Evolutionary conservation across 192 early-diverging fungal species (phyloP).

Genomic region (Coemansia sp.): DNA sequence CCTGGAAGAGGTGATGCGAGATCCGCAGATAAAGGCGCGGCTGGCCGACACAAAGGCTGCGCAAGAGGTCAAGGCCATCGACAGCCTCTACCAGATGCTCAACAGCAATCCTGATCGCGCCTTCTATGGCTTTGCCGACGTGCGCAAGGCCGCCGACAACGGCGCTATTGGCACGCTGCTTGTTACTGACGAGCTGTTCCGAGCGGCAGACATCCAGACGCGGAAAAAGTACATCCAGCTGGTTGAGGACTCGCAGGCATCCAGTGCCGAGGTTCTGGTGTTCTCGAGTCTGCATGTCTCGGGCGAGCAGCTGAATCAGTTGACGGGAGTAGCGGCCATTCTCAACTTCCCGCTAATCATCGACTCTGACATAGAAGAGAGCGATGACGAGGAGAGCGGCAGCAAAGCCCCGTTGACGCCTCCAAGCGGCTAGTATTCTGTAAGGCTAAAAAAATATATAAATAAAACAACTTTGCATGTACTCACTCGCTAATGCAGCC

Average conservation of each 20-base stretch:
- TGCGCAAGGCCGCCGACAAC: conserved; percentile 76
- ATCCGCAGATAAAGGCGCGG: conserved; percentile 71
- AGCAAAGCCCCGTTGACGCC: not conserved
- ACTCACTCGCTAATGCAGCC: conserved; percentile 7
- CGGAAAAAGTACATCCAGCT: conserved; percentile 83
- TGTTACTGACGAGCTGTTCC: conserved; percentile 91
- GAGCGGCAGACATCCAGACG: conserved; percentile 81
- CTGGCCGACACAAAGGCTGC: conserved; percentile 92
- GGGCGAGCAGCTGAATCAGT: conserved; percentile 92
- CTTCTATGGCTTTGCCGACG: conserved; percentile 90
- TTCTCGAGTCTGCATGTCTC: conserved; percentile 93
- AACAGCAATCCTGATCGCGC: conserved; percentile 85
- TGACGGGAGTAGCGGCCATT: conserved; percentile 94
- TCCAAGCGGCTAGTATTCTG: not conserved
- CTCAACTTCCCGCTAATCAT: conserved; percentile 87
- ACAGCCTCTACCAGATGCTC: conserved; percentile 88
- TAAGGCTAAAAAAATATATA: not conserved
- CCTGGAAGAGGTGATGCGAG: conserved; percentile 89
- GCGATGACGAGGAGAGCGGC: conserved; percentile 27
- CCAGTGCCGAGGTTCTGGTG: conserved; percentile 77
- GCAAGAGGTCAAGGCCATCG: conserved; percentile 75
- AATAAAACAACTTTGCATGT: not conserved
- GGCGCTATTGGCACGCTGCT: conserved; percentile 86
- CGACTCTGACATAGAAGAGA: conserved; percentile 64
- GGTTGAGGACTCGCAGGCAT: conserved; percentile 75